Evolutionary conservation across 306 rosid species (phyloP).

Genomic region (Lathyrus sativus): DNA sequence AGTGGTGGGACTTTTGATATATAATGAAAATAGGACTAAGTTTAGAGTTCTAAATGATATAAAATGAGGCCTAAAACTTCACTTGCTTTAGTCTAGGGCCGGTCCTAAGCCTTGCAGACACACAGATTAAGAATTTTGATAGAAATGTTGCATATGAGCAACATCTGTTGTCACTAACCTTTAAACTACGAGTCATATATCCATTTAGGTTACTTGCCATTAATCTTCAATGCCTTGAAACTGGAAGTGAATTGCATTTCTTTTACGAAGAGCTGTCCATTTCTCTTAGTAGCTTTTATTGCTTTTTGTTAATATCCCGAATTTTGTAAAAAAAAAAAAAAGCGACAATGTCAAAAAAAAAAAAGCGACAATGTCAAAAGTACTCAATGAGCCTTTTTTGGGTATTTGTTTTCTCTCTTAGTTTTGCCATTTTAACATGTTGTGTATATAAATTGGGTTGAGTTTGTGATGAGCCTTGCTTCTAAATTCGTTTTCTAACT

Average conservation of each 20-base stretch:
- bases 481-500: slow-evolving; percentile 32
- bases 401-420: slow-evolving; percentile 11
- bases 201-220: slow-evolving; percentile 7
- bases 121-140: slow-evolving; percentile 24
- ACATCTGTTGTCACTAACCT: not conserved
- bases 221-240: slow-evolving; percentile 30
- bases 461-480: not conserved
- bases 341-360: slow-evolving; percentile 1
- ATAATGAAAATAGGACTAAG: not conserved
- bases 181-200: slow-evolving; percentile 8
- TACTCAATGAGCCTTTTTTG: slow-evolving; percentile 4
- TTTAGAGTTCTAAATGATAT: not conserved
- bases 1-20: not conserved
- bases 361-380: slow-evolving; percentile 6
- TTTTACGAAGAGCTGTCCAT: slow-evolving; percentile 19
- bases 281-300: slow-evolving; percentile 18
- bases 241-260: slow-evolving; percentile 19
- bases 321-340: not conserved
- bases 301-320: slow-evolving; percentile 18
- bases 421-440: slow-evolving; percentile 5
- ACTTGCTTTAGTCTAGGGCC: not conserved
- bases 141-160: slow-evolving; percentile 18
- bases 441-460: slow-evolving; percentile 15
- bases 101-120: not conserved
- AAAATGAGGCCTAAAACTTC: slow-evolving; percentile 1